Conservation (phyloP, 1,139 yeast genomes). For the Debaryomycetaceae sp. region DNA sequence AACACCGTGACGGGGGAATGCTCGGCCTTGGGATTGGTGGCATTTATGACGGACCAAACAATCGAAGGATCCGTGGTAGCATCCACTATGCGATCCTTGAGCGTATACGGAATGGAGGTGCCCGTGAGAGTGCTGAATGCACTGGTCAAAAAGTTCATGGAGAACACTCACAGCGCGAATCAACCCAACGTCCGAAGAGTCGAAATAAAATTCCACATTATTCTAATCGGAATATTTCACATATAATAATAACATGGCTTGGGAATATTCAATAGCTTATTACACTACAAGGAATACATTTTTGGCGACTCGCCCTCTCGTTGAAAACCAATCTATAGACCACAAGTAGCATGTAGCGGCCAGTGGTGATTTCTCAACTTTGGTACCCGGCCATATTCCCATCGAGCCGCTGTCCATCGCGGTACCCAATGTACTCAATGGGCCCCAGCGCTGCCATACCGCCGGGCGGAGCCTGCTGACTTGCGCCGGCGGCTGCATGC, state of each 20-base stretch:
- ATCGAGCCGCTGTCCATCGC: constrained; percentile 7
- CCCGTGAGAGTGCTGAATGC: constrained; percentile 47
- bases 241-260: too few species aligned
- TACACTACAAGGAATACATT: too few species aligned
- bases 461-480: background rate
- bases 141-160: constrained; percentile 51
- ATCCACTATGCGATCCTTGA: constrained; percentile 32
- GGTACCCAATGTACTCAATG: constrained; percentile 7
- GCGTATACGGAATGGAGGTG: constrained; percentile 43
- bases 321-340: too few species aligned
- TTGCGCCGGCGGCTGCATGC: constrained; percentile 1
- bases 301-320: too few species aligned
- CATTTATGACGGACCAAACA: constrained; percentile 42
- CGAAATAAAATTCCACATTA: background rate
- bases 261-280: too few species aligned
- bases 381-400: constrained; percentile 5
- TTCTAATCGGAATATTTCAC: too few species aligned
- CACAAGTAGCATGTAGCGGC: background rate
- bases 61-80: constrained; percentile 18
- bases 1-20: constrained; percentile 43
- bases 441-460: constrained; percentile 2
- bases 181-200: too few species aligned
- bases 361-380: constrained; percentile 1
- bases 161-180: too few species aligned
- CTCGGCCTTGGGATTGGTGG: constrained; percentile 31